These are phyloP conservation scores for Rhizophagus sp. DNA, from an alignment of 192 early-diverging fungal species.

Conservation along the genomic window DNA sequence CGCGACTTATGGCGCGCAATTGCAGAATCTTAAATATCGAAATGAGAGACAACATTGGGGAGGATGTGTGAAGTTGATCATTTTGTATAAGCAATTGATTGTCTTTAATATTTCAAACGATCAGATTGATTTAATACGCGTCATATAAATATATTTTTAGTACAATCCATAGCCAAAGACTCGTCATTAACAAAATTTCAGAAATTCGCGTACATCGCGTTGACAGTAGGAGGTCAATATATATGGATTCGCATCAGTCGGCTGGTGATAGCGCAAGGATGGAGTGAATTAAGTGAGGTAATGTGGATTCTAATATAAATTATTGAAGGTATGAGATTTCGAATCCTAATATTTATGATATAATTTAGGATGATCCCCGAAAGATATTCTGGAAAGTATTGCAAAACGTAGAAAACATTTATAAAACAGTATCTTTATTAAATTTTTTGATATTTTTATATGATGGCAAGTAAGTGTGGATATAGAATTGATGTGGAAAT, in stretches of 20 bases:
- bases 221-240: conserved; percentile 76
- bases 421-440: conserved; percentile 60
- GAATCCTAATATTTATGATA: neutral
- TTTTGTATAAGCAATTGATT: neutral
- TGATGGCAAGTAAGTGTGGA: conserved; percentile 67
- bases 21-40: conserved; percentile 84
- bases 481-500: neutral
- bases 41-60: conserved; percentile 64
- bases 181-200: conserved; percentile 59
- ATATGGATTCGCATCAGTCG: conserved; percentile 62
- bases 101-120: neutral
- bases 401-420: conserved; percentile 63
- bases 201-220: conserved; percentile 57
- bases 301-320: conserved; percentile 9
- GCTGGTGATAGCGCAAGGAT: conserved; percentile 64
- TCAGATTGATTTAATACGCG: too few relatives aligned
- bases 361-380: conserved; percentile 47
- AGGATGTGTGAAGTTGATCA: conserved; percentile 44
- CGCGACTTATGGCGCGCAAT: conserved; percentile 78
- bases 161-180: conserved; percentile 60
- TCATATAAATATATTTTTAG: conserved; percentile 32
- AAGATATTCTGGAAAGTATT: conserved; percentile 55
- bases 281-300: conserved; percentile 69
- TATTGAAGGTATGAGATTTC: neutral
- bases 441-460: conserved; percentile 88